Evolutionary conservation across 257 asterid species (phyloP).

Genomic region (Coffea canephora): DNA sequence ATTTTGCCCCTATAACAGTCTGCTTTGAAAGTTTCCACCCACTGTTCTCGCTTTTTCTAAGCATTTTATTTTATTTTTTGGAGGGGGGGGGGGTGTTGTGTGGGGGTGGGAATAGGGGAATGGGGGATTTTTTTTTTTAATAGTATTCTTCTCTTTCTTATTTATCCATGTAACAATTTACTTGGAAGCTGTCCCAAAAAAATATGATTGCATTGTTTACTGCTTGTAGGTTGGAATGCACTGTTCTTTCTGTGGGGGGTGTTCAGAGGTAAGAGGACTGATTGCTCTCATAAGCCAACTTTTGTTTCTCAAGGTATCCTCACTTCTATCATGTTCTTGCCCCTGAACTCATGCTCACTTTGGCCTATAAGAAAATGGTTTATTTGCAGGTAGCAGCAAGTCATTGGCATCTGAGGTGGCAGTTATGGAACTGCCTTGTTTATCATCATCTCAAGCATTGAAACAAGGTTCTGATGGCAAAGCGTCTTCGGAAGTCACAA

Average conservation of each 20-base stretch:
- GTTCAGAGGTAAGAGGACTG: conserved; percentile 66
- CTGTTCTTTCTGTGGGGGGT: conserved; percentile 86
- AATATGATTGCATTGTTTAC: background rate
- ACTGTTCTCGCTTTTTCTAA: background rate
- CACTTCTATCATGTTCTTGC: conserved; percentile 50
- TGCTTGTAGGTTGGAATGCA: conserved; percentile 73
- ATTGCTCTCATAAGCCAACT: conserved; percentile 38
- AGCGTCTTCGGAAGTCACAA: conserved; percentile 33
- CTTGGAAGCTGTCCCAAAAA: background rate
- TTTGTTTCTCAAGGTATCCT: conserved; percentile 43
- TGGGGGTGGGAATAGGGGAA: background rate
- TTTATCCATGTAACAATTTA: conserved; percentile 4
- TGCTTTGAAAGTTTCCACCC: background rate
- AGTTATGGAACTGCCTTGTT: conserved; percentile 37
- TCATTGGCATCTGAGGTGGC: conserved; percentile 29
- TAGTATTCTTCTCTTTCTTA: background rate
- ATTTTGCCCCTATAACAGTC: background rate
- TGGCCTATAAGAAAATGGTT: conserved; percentile 40
- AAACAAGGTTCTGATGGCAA: conserved; percentile 35
- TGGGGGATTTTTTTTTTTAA: background rate
- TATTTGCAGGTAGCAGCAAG: conserved; percentile 26
- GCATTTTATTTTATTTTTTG: background rate
- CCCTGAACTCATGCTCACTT: conserved; percentile 51
- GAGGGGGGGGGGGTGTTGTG: background rate
- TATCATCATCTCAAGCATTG: conserved; percentile 29